These are phyloP conservation scores for Pythium rhizo-oryzae DNA, from an alignment of 352 stramenopile genomes.

Conservation along the genomic window DNA sequence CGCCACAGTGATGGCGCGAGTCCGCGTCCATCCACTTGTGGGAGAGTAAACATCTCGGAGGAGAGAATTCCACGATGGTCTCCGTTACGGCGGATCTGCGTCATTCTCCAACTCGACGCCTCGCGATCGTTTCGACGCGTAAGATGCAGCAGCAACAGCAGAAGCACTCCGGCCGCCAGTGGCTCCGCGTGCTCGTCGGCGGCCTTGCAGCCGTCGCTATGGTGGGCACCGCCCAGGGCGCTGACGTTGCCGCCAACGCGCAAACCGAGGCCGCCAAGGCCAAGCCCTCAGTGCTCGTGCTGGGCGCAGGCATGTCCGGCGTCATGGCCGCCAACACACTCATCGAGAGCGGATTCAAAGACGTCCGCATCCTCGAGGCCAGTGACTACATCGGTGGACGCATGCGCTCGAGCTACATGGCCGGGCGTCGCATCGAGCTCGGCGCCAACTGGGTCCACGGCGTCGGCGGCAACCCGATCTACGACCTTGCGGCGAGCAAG, in stretches of 20 bases:
- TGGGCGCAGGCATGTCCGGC: conserved; percentile 17
- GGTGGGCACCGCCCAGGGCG: not conserved
- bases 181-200: no score
- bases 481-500: not conserved
- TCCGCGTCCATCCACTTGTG: no score
- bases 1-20: no score
- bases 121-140: no score
- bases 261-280: not conserved
- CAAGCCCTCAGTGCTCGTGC: conserved; percentile 12
- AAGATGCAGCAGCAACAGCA: no score
- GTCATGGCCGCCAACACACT: conserved; percentile 20
- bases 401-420: conserved; percentile 7
- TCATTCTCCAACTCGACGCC: no score
- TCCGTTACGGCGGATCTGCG: no score
- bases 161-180: no score
- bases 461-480: conserved; percentile 13
- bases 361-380: conserved; percentile 21
- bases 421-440: conserved; percentile 15
- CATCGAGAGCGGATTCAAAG: conserved; percentile 14
- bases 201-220: not conserved
- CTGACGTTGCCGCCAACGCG: no score
- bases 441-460: conserved; percentile 21
- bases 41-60: no score
- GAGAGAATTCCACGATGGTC: no score
- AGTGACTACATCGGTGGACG: conserved; percentile 22